Evolutionary conservation across 1,139 yeast genomes (phyloP).

Genomic region (Pichia terricola): DNA sequence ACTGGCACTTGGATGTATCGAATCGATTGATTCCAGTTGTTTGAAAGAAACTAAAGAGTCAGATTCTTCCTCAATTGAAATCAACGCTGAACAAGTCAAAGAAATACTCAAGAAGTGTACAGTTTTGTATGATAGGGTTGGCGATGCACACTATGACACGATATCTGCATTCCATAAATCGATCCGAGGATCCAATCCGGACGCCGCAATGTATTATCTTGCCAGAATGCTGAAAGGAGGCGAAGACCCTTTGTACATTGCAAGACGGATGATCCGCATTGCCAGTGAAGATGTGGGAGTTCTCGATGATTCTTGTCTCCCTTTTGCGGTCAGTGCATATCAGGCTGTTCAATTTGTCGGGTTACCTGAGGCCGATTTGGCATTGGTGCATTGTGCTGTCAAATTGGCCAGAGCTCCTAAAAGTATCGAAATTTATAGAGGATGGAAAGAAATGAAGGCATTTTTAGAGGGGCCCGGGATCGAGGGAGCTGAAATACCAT

Average conservation of each 20-base stretch:
- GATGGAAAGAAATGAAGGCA: conserved; percentile 57
- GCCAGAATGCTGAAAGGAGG: conserved; percentile 87
- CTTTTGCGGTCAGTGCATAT: conserved; percentile 78
- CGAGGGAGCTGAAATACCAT: conserved; percentile 56
- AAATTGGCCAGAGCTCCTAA: conserved; percentile 80
- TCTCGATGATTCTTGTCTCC: conserved; percentile 72
- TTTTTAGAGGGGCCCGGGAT: conserved; percentile 54
- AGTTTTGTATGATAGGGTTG: conserved; percentile 72
- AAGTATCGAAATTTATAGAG: conserved; percentile 76
- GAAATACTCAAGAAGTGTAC: conserved; percentile 40
- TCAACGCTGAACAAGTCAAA: conserved; percentile 27
- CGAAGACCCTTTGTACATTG: conserved; percentile 88
- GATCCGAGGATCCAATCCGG: conserved; percentile 77
- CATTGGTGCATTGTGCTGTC: conserved; percentile 86
- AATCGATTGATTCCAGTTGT: conserved; percentile 34
- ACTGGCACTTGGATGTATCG: conserved; percentile 69
- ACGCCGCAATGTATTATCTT: conserved; percentile 81
- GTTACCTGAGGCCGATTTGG: conserved; percentile 88
- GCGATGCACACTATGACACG: conserved; percentile 89
- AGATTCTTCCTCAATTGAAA: conserved; percentile 11
- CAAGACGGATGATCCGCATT: conserved; percentile 83
- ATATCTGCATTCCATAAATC: conserved; percentile 93
- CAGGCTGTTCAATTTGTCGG: conserved; percentile 91
- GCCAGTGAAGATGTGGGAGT: conserved; percentile 89
- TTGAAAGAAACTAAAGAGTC: conserved; percentile 3